These are phyloP conservation scores for Venturia oleaginea DNA, from an alignment of 2,329 filamentous ascomycete genomes.

Conservation along the genomic window DNA sequence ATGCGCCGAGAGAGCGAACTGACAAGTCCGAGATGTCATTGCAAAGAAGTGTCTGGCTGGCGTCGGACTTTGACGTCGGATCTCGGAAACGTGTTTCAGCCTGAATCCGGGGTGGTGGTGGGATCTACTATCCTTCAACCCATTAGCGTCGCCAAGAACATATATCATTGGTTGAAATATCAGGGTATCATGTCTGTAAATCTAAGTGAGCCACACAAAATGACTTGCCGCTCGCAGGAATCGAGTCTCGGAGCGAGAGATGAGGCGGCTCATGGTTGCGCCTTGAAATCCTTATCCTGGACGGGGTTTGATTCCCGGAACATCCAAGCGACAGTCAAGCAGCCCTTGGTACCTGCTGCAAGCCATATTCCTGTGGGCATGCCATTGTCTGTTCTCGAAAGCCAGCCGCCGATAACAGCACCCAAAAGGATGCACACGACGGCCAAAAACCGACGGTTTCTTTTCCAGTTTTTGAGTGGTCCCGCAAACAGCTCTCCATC, in stretches of 20 bases:
- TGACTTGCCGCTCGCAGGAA: background rate
- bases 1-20: background rate
- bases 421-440: conserved; percentile 40
- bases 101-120: background rate
- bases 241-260: background rate
- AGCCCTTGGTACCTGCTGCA: conserved; percentile 36
- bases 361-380: conserved; percentile 39
- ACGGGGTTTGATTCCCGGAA: conserved; percentile 1
- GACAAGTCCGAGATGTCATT: background rate
- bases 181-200: too few species aligned
- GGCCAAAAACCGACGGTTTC: conserved; percentile 39
- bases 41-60: background rate
- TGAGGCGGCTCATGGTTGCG: background rate
- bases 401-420: conserved; percentile 41
- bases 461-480: conserved; percentile 40
- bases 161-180: too few species aligned
- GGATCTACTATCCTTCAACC: too few species aligned
- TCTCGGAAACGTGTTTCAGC: background rate
- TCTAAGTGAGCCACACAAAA: too few species aligned
- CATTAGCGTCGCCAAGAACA: too few species aligned
- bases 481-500: conserved; percentile 41
- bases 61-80: background rate
- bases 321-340: conserved; percentile 25
- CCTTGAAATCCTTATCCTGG: background rate
- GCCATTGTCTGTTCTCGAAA: conserved; percentile 34